These are phyloP conservation scores for Apiospora phragmitis DNA, from an alignment of 2,329 filamentous ascomycete genomes.

Conservation along the genomic window DNA sequence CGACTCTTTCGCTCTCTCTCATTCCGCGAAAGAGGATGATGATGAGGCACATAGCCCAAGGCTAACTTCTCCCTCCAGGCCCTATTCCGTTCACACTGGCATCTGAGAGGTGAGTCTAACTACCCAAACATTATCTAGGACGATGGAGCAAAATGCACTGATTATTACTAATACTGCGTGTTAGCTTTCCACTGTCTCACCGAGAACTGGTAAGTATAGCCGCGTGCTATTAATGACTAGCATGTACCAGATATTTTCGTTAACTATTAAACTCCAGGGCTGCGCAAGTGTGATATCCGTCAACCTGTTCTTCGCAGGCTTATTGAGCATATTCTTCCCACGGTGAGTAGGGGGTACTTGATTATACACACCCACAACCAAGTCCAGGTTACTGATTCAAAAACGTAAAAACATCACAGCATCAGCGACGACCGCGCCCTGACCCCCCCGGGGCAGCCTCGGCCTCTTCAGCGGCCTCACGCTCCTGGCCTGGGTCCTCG, in stretches of 20 bases:
- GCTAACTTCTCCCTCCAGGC: conserved; percentile 25
- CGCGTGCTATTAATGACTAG: neutral
- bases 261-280: conserved; percentile 24
- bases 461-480: conserved; percentile 50
- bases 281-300: conserved; percentile 48
- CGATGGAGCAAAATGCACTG: too few species aligned
- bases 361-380: too few species aligned
- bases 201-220: neutral
- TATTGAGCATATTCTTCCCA: conserved; percentile 45
- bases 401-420: conserved; percentile 8
- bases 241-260: neutral
- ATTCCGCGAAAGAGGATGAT: too few species aligned
- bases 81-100: conserved; percentile 52
- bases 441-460: conserved; percentile 36
- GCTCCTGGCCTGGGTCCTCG: conserved; percentile 44
- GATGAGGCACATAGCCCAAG: conserved; percentile 13
- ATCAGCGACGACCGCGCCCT: conserved; percentile 24
- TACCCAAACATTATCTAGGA: neutral
- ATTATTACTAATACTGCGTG: neutral
- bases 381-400: neutral
- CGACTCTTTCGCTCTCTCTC: neutral
- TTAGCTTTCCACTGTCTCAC: conserved; percentile 6
- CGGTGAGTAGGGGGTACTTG: conserved; percentile 16
- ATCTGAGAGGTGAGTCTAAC: conserved; percentile 38
- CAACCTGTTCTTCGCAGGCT: conserved; percentile 48